Percentiles rank a stretch among this genome's conserved stretches.
These are phyloP conservation scores for Talaromyces sp. DNA, from an alignment of 2,329 filamentous ascomycete species.

Conservation along the genomic window DNA sequence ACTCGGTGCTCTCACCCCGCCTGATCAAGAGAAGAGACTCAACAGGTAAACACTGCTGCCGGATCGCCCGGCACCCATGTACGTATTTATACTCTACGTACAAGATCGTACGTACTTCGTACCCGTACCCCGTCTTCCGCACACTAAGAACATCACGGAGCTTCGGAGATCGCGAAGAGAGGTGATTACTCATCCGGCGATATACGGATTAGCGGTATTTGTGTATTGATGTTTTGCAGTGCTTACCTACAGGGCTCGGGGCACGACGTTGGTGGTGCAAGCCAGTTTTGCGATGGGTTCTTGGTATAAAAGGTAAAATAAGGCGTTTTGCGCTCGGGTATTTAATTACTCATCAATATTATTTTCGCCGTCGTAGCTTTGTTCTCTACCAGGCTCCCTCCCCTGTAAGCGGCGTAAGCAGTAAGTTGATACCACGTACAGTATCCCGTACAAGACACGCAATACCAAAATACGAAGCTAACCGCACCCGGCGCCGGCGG, in stretches of 20 bases:
- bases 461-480: background rate
- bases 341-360: background rate
- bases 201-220: background rate
- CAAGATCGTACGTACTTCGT: background rate
- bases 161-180: background rate
- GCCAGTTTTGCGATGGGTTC: too few species aligned
- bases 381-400: background rate
- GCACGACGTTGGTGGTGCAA: too few species aligned
- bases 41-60: background rate
- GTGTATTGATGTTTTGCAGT: background rate
- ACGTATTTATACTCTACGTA: background rate
- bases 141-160: background rate
- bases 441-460: background rate
- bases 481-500: conserved; percentile 10
- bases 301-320: background rate
- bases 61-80: background rate
- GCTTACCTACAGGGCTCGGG: too few species aligned
- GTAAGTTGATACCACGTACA: too few species aligned
- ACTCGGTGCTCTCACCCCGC: too few species aligned
- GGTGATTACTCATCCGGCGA: background rate
- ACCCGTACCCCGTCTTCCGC: background rate
- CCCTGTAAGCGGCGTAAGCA: background rate
- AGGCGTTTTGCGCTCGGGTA: background rate
- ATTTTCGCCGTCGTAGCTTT: background rate
- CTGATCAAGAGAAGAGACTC: background rate